A percentile compares a stretch with the other conserved stretches of the same genome.
These are phyloP conservation scores for Hibiscus trionum DNA, from an alignment of 345 rosid genomes.

Conservation along the genomic window DNA sequence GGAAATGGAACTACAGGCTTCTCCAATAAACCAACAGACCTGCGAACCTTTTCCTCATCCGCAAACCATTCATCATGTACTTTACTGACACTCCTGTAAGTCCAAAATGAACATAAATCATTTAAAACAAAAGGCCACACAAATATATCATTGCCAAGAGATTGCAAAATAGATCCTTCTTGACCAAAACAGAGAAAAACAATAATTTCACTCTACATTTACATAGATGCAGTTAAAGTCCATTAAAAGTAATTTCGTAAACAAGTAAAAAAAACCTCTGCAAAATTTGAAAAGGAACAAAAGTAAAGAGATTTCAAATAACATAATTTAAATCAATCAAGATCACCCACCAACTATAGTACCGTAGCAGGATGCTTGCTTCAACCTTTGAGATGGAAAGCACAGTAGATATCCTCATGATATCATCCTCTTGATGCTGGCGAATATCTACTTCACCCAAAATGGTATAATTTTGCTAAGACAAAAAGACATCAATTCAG, in stretches of 20 bases:
- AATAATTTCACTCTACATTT: background rate
- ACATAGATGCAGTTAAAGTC: background rate
- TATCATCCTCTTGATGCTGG: slow-evolving; percentile 63
- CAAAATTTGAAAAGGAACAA: background rate
- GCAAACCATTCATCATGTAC: slow-evolving; percentile 95
- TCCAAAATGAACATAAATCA: slow-evolving; percentile 5
- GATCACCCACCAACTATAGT: slow-evolving; percentile 52
- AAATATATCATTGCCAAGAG: background rate
- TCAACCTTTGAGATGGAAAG: slow-evolving; percentile 50
- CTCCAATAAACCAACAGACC: slow-evolving; percentile 62
- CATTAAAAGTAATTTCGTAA: background rate
- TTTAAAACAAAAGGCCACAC: background rate
- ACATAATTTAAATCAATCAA: background rate
- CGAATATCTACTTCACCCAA: slow-evolving; percentile 63
- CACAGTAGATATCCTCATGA: slow-evolving; percentile 48
- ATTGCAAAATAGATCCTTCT: background rate
- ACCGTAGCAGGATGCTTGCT: slow-evolving; percentile 52
- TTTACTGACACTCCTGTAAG: slow-evolving; percentile 62
- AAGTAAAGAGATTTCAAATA: background rate
- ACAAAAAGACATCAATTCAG: background rate
- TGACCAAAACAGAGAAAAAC: background rate
- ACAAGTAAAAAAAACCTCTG: background rate
- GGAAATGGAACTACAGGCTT: slow-evolving; percentile 39
- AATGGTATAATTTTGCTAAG: slow-evolving; percentile 54
- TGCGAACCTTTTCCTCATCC: slow-evolving; percentile 62